phyloP scores from a whole-genome alignment of 1,284 basidiomycete genomes.

The Phellinidium pouzarii region DNA sequence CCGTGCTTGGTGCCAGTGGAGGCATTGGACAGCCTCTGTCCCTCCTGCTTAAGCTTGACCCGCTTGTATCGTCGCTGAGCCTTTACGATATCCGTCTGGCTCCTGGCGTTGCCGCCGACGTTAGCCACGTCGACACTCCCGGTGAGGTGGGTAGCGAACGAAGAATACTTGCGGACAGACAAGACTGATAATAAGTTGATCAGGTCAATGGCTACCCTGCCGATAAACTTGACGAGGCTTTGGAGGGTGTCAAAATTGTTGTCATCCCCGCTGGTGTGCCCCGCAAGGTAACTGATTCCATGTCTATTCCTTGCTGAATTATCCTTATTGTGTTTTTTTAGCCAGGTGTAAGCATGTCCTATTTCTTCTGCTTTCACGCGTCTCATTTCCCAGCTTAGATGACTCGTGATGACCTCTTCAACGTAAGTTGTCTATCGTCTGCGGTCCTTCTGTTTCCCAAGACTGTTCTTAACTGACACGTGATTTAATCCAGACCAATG shows the following conservation, averaged over 20 bases:
- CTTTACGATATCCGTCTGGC: slow-evolving; percentile 91
- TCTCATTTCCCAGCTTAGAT: slow-evolving; percentile 46
- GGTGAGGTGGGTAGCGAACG: slow-evolving; percentile 55
- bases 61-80: slow-evolving; percentile 68
- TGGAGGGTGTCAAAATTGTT: slow-evolving; percentile 84
- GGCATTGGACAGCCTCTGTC: slow-evolving; percentile 92
- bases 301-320: not conserved
- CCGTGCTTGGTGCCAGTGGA: slow-evolving; percentile 88
- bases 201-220: slow-evolving; percentile 78
- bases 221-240: slow-evolving; percentile 80
- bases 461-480: slow-evolving; percentile 5
- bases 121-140: slow-evolving; percentile 88
- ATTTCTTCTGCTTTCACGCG: slow-evolving; percentile 18
- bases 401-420: slow-evolving; percentile 99
- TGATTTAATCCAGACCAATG: slow-evolving; percentile 62
- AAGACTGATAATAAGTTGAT: slow-evolving; percentile 15
- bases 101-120: slow-evolving; percentile 88
- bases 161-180: slow-evolving; percentile 13
- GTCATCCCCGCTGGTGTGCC: slow-evolving; percentile 98
- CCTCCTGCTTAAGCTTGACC: slow-evolving; percentile 82
- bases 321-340: slow-evolving; percentile 30
- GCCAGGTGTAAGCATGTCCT: slow-evolving; percentile 59
- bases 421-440: slow-evolving; percentile 49
- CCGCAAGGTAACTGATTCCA: slow-evolving; percentile 59
- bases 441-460: not conserved